Evolutionary conservation across 2,329 filamentous ascomycete genomes (phyloP), one percentile per base, ranked within the genome.

Genomic region (Neobulgaria alba): DNA sequence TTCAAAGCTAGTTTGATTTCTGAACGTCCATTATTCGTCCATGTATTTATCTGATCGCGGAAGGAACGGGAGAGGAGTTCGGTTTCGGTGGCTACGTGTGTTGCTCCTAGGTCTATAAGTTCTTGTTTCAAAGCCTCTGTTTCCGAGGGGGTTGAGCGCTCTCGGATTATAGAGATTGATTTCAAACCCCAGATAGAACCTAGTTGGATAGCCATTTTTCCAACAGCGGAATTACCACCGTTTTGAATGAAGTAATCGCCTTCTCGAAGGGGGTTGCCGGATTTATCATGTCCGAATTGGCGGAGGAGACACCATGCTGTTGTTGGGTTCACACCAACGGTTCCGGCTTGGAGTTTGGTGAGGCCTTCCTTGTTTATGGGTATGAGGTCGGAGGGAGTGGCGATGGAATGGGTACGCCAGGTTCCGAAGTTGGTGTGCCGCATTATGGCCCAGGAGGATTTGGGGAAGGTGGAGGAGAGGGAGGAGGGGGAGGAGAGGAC

Each of bases 211-310:
- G 87, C 90, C 2, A 89, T 85, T 29, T 92, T 72, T 1, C 92
- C 92, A 12, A 98, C 92, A 9, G 88, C 92, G 31, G 80, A 87
- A 64, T 98, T 98, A 29, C 90, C 92, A 5, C 90, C 92, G 61
- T 98, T 98, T 65, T 98, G 92, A 34, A 98, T 79, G 59, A 95
- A 86, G 89, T 90, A 98, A 42, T 93, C 82, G 40, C 89, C 85
- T n/a, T 78, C 75, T 41, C 72, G 59, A 57, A 81, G 63, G n/a
- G n/a, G n/a, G n/a, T n/a, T n/a, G n/a, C n/a, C n/a, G n/a, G n/a
- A n/a, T n/a, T n/a, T n/a, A n/a, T n/a, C n/a, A 3, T 67, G 59
- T 3, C 66, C 78, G 57, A 90, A 95, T 59, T 90, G 85, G 42
- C 79, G 78, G 43, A 98, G 73, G 80, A 98, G 93, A 40, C 89